Percentiles rank a stretch among this genome's conserved stretches.
Conservation (phyloP, 495 filamentous ascomycete species). For the Xylaria telfairii region DNA sequence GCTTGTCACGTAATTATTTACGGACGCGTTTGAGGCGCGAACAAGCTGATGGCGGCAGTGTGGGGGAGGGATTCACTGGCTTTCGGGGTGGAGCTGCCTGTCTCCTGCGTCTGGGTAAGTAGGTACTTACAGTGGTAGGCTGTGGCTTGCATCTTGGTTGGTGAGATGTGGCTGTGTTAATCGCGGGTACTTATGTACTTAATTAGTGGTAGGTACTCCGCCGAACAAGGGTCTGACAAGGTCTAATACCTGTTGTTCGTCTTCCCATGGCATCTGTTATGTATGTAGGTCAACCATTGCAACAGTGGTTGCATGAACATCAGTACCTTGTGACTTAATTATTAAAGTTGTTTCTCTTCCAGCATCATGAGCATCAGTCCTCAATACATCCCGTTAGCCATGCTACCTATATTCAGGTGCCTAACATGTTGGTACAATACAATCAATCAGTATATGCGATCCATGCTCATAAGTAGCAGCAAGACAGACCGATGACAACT, state of each 20-base stretch:
- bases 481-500: neutral
- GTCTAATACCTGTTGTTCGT: no score
- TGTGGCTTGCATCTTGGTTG: neutral
- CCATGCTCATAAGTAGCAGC: neutral
- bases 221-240: no score
- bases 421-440: no score
- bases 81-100: conserved; percentile 18
- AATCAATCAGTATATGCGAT: no score
- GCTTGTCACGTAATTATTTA: conserved; percentile 30
- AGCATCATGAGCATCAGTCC: neutral
- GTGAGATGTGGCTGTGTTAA: neutral
- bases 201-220: no score
- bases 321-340: neutral
- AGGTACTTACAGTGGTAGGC: no score
- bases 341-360: neutral
- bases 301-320: neutral
- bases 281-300: neutral
- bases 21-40: conserved; percentile 30
- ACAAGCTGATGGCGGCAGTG: conserved; percentile 8
- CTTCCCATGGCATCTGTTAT: neutral
- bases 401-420: no score
- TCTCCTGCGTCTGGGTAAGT: neutral
- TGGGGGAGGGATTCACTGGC: conserved; percentile 14
- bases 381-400: no score
- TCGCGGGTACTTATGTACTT: no score